Percentiles rank a stretch among this genome's conserved stretches.
Evolutionary conservation across 2,329 filamentous ascomycete species (phyloP).

Genomic region (Calonectria hongkongensis): DNA sequence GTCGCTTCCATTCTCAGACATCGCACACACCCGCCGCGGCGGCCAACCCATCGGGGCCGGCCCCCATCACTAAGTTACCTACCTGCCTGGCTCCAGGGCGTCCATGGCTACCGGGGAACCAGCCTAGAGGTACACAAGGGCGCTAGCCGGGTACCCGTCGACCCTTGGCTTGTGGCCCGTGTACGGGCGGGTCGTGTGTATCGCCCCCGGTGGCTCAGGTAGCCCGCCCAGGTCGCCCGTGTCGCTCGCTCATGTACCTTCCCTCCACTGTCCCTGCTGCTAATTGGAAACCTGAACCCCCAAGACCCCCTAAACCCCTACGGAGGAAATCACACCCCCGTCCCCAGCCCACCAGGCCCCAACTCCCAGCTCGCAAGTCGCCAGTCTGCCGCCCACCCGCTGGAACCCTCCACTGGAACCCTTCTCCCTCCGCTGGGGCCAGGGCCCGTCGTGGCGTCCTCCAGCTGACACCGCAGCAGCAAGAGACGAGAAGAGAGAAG

Average conservation of each 20-base stretch:
- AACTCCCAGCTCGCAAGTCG: constrained; percentile 35
- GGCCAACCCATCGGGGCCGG: constrained; percentile 34
- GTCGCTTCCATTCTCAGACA: constrained; percentile 53
- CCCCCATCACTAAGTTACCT: constrained; percentile 35
- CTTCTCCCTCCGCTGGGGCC: constrained; percentile 45
- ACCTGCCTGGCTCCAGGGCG: constrained; percentile 17
- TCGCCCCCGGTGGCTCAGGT: constrained; percentile 22
- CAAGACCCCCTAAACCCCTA: constrained; percentile 22
- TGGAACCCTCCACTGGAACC: constrained; percentile 32
- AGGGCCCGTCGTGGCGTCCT: constrained; percentile 54
- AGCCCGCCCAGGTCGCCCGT: constrained; percentile 30
- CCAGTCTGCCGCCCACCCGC: constrained; percentile 33
- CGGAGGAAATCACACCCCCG: constrained; percentile 15
- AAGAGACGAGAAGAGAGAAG: constrained; percentile 27
- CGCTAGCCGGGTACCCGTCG: constrained; percentile 29
- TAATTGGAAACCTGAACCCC: constrained; percentile 38
- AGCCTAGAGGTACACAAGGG: constrained; percentile 18
- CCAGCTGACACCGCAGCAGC: constrained; percentile 54
- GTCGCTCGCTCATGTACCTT: constrained; percentile 27
- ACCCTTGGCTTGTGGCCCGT: constrained; percentile 23
- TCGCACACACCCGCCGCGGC: constrained; percentile 39
- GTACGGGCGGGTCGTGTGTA: constrained; percentile 16
- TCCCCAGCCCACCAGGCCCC: constrained; percentile 31
- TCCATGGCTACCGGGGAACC: constrained; percentile 17
- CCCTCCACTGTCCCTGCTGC: constrained; percentile 33